Percentiles rank a stretch among this genome's conserved stretches.
Conservation (phyloP, 2,329 filamentous ascomycete species). For the Fusarium sp. region DNA sequence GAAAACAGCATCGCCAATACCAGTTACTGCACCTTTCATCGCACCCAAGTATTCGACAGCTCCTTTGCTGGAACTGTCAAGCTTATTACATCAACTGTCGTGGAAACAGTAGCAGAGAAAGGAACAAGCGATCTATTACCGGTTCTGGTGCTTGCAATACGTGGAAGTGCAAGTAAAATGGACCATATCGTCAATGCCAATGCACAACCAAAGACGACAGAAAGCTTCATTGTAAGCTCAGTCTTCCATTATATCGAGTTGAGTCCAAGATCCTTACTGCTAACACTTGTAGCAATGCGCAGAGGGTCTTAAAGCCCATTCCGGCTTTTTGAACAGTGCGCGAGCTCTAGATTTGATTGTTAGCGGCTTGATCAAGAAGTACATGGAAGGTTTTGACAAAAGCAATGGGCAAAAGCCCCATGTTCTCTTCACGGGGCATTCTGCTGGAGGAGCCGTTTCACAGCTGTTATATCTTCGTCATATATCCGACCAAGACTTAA, state of each 20-base stretch:
- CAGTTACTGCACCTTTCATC: conserved; percentile 23
- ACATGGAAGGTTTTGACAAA: neutral
- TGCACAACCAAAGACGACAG: conserved; percentile 9
- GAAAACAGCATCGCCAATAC: conserved; percentile 19
- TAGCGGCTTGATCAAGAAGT: conserved; percentile 9
- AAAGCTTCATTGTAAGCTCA: conserved; percentile 37
- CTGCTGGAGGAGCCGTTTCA: conserved; percentile 45
- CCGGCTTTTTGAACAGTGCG: conserved; percentile 38
- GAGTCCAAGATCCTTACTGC: neutral
- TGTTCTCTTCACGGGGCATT: conserved; percentile 44
- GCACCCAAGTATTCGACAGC: conserved; percentile 14
- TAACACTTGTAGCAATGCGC: conserved; percentile 9
- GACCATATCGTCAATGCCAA: conserved; percentile 44
- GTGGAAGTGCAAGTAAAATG: conserved; percentile 44
- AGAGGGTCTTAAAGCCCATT: conserved; percentile 32
- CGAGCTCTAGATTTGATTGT: conserved; percentile 28
- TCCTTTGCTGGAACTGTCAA: conserved; percentile 36
- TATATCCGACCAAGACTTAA: conserved; percentile 11
- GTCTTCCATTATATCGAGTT: neutral
- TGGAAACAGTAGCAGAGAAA: neutral
- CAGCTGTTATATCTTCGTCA: conserved; percentile 36
- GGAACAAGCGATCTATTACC: conserved; percentile 19
- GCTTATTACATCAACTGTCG: conserved; percentile 32
- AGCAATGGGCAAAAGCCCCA: conserved; percentile 11
- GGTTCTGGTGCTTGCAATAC: conserved; percentile 38